These are phyloP conservation scores for Suillus luteus DNA, from an alignment of 768 basidiomycete genomes.

Conservation along the genomic window DNA sequence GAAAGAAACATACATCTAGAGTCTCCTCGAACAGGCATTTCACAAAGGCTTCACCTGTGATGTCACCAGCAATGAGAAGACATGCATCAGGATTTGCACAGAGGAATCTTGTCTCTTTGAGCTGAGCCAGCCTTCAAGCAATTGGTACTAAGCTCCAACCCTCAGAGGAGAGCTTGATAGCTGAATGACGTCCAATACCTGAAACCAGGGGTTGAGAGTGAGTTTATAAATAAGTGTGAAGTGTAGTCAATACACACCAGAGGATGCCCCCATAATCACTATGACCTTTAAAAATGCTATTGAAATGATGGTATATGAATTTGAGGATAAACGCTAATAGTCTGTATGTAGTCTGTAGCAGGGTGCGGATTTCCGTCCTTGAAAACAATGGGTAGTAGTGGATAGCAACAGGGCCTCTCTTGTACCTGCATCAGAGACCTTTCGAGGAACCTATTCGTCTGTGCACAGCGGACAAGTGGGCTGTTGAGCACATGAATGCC, in stretches of 20 bases:
- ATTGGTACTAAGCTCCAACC: constrained; percentile 74
- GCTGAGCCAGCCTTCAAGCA: constrained; percentile 57
- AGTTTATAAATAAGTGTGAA: neutral
- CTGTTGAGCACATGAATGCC: constrained; percentile 29
- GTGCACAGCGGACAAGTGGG: constrained; percentile 33
- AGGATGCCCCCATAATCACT: constrained; percentile 84
- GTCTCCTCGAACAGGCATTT: constrained; percentile 56
- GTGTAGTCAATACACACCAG: constrained; percentile 46
- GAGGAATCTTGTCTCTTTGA: constrained; percentile 55
- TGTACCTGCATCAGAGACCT: constrained; percentile 39
- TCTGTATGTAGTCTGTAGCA: neutral
- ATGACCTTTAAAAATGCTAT: constrained; percentile 66
- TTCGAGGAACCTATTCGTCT: constrained; percentile 40
- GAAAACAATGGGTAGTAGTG: too few species aligned
- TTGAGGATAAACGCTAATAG: too few species aligned
- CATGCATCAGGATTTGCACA: constrained; percentile 39
- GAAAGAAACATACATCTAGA: too few species aligned
- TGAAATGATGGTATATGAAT: neutral
- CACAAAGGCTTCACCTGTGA: constrained; percentile 66
- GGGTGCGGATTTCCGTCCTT: neutral
- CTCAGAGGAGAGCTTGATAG: constrained; percentile 66
- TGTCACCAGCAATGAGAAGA: constrained; percentile 61
- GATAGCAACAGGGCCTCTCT: too few species aligned
- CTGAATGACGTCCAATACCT: constrained; percentile 68
- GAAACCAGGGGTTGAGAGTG: neutral